Evolutionary conservation across 2,329 filamentous ascomycete species (phyloP).

Genomic region (Alternaria sp.): DNA sequence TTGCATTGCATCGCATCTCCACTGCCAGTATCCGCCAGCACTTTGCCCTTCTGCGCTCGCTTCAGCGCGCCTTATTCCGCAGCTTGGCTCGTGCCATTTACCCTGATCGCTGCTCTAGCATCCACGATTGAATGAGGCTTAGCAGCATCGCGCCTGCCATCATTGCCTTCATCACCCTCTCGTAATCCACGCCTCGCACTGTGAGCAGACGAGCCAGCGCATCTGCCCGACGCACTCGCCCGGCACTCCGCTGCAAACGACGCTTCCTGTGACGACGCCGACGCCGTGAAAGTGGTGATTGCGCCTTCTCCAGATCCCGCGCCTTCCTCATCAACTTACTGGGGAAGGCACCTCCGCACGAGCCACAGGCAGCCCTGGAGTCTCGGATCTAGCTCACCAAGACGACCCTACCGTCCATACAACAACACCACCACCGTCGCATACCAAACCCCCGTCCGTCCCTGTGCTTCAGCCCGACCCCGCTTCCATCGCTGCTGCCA

Average conservation of each 20-base stretch:
- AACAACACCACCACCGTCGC: constrained; percentile 18
- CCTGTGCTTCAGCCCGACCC: constrained; percentile 9
- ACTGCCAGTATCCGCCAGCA: constrained; percentile 1
- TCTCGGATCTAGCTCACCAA: constrained; percentile 17
- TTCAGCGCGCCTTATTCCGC: constrained; percentile 13
- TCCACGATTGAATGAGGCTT: constrained; percentile 17
- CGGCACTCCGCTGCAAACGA: background rate
- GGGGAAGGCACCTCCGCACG: constrained; percentile 19
- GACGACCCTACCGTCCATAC: constrained; percentile 18
- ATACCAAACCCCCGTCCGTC: constrained; percentile 8
- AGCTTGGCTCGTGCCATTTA: constrained; percentile 14
- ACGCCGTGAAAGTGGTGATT: constrained; percentile 4
- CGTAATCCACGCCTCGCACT: background rate
- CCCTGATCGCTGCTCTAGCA: constrained; percentile 17
- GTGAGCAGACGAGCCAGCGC: background rate
- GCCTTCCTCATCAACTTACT: constrained; percentile 20
- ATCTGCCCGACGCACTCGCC: background rate
- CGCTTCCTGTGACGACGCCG: background rate
- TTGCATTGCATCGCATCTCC: background rate
- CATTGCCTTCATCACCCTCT: background rate
- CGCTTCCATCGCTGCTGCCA: constrained; percentile 13
- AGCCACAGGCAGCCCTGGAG: constrained; percentile 17
- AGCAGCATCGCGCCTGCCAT: constrained; percentile 16
- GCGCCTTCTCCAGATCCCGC: constrained; percentile 17
- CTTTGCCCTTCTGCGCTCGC: constrained; percentile 4